Conservation (phyloP, 139 green algal genomes). For the Pedinophyceae sp. region DNA sequence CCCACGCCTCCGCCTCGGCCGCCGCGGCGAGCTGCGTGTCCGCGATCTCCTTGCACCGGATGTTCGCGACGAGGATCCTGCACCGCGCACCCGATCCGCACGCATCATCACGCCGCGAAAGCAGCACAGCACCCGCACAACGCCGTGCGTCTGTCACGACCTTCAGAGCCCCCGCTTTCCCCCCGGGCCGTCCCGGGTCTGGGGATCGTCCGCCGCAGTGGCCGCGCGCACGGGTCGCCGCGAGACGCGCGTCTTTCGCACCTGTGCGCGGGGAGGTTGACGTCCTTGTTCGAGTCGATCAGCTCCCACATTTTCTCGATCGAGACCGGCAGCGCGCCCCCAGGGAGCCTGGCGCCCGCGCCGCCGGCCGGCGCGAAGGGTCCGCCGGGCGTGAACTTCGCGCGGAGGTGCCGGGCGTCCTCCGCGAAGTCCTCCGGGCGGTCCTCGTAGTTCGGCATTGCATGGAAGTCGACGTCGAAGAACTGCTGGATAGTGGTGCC, state of each 20-base stretch:
- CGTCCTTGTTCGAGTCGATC: slow-evolving; percentile 81
- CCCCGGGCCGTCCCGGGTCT: no score
- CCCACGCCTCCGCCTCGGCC: not conserved
- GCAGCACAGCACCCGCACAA: no score
- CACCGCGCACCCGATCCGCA: not conserved
- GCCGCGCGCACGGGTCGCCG: no score
- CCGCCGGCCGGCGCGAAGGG: not conserved
- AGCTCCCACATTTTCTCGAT: slow-evolving; percentile 72
- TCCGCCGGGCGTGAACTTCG: slow-evolving; percentile 52
- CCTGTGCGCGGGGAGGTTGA: slow-evolving; percentile 91
- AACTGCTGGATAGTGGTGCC: slow-evolving; percentile 56
- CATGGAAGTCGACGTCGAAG: slow-evolving; percentile 60
- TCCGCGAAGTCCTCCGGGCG: slow-evolving; percentile 74
- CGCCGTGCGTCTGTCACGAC: no score
- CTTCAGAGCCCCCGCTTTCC: no score
- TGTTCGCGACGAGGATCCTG: slow-evolving; percentile 73
- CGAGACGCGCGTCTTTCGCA: not conserved
- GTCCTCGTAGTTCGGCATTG: slow-evolving; percentile 86
- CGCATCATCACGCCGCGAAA: not conserved
- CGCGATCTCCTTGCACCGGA: slow-evolving; percentile 79
- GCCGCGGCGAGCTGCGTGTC: not conserved
- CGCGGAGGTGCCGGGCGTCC: slow-evolving; percentile 47
- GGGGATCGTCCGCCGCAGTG: no score
- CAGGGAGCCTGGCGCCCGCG: slow-evolving; percentile 51
- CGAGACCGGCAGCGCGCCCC: slow-evolving; percentile 54